Evolutionary conservation across 352 stramenopile species (phyloP), one percentile per base, ranked within the genome.

Genomic region (Globisporangium paddicum): DNA sequence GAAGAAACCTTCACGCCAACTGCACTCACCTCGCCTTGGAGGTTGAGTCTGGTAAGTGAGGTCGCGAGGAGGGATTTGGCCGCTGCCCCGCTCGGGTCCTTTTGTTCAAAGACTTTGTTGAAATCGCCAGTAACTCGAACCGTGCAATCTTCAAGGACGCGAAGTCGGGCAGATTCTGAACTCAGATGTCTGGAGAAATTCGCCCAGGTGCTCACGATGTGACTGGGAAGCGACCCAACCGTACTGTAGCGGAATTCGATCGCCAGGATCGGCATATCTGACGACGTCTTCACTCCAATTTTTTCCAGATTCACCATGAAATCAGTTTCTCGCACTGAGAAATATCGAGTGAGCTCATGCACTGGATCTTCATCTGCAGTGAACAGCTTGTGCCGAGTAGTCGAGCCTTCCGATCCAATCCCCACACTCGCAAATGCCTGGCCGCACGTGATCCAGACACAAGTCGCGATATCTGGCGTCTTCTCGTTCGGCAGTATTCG

Each of bases 291-390:
- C 13, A 84, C 48, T 8, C 58, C 61, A 51, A 91, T 60, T 37
- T 81, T 83, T 55, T 91, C 82, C 6, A 83, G 18, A 57, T 76
- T 89, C n/a, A 84, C n/a, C 65, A 87, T 77, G 54, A 86, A 68
- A 49, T 85, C 62, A 30, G 67, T 48, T 18, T 66, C 71, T 18
- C 63, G 64, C 7, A 77, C 63, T 19, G 59, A 55, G 8, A 83
- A 59, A 49, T 76, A 80, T 42, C 69, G 68, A 51, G 69, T 80
- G 8, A 91, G 69, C 11, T 75, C 71, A 32, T 81, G 69, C 13
- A 84, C 62, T 18, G 23, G 37, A 45, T 60, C 46, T 1, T 53
- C 56, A 37, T 63, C 48, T 9, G 42, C 45, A 40, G n/a, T 32
- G 10, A 77, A 25, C 18, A 50, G n/a, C 19, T 46, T 44, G 4